Evolutionary conservation across 257 asterid species (phyloP), one percentile per base, ranked within the genome.

Genomic region (Solanum tarapatanum): DNA sequence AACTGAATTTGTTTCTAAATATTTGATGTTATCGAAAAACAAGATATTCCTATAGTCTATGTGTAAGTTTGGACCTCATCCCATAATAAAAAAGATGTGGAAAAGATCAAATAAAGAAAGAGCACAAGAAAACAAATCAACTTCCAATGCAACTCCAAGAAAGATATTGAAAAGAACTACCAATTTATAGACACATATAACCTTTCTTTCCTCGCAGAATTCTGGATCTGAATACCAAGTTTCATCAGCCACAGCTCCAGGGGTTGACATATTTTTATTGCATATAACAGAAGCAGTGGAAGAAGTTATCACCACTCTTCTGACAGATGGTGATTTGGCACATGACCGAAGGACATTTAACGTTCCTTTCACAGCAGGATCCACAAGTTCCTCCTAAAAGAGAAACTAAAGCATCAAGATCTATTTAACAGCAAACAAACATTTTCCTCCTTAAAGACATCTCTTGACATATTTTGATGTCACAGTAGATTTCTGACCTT

Each of bases 201-300:
- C 98, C 94, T 94, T 89, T 1, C 82, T 90, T 86, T 93, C 92
- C 89, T 91, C 82, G 60, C 97, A 95, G 70, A 90, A 87, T 24
- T 16, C 39, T 24, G 94, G 92, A 72, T 94, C 98, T 0, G 98
- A 93, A 68, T 88, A 90, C 95, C 96, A 95, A 43, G 94, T 93
- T 80, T 95, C 98, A 48, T 93, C 98, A 7, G 92, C 79, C 14
- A 91, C 43, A 24, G 60, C 89, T 69, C 87, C 92, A 13, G 89
- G 88, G 24, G 69, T 89, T 8, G 88, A 51, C 58, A 93, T 79
- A 19, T 83, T 77, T 28, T 66, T 16, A n/a, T 89, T 92, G 86
- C 5, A 16, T 17, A 83, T 14, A 21, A 91, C 88, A 4, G 97
- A 86, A 30, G 90, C 89, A 4, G 87, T 86, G 1, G 96, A 92